Conservation (phyloP, 345 rosid genomes). For the Eucalyptus pauciflora region DNA sequence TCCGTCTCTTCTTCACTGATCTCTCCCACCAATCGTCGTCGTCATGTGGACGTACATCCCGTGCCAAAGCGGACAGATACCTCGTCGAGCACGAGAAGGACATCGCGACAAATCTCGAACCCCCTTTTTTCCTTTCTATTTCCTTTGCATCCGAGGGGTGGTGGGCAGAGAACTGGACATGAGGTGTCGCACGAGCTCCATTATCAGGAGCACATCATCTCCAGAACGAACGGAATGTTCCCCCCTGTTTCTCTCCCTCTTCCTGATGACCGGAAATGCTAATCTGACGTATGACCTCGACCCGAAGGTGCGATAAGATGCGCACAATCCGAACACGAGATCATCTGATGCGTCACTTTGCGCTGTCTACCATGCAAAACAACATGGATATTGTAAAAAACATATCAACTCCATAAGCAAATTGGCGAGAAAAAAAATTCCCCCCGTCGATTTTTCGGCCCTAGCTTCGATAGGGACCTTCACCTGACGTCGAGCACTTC, state of each 20-base stretch:
- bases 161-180: neutral
- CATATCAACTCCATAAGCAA: neutral
- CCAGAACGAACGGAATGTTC: neutral
- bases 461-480: neutral
- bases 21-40: neutral
- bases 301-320: neutral
- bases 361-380: neutral
- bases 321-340: neutral
- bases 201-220: neutral
- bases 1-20: neutral
- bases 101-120: neutral
- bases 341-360: neutral
- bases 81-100: neutral
- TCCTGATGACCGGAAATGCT: neutral
- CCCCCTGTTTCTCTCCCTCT: neutral
- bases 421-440: neutral
- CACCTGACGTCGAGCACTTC: neutral
- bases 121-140: neutral
- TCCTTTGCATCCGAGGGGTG: neutral
- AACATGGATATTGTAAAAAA: neutral
- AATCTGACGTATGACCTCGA: neutral
- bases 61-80: neutral
- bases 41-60: neutral
- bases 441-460: neutral
- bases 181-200: neutral